Base-by-base conservation (phyloP, 768 basidiomycete genomes). In the Psilocybe sp. region DNA sequence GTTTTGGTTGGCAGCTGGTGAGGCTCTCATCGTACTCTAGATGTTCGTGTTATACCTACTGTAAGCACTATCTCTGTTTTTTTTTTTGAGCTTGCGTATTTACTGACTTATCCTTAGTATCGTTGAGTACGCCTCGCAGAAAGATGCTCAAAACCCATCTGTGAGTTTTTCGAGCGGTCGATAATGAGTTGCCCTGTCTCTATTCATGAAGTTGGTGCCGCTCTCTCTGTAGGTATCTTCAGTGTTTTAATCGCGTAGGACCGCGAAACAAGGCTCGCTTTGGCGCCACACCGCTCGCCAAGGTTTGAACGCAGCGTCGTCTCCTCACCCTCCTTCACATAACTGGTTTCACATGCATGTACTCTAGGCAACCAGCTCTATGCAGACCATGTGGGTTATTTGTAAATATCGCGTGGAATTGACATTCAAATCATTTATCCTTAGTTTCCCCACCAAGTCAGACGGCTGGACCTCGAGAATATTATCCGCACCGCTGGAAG, bases 401-500 rank as follows among this genome's bases (percentile, higher is more conserved):
- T 12, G 13, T 33, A 1, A 12, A n/a, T 13, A 14, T 3, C 35
- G 18, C n/a, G 4, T n/a, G 6, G 9, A 8, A 33, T 34, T 19
- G 16, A 15, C 32, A 4, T 37, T 50, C 18, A 14, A n/a, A 13
- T 36, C 28, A 38, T 43, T 57, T 4, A 39, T 33, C 31, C 47
- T 5, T 55, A 98, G 95, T 71, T 98, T 20, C 95, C 94, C 2
- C 92, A 91, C 64, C 92, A 95, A 71, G 94, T 92, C n/a, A 92
- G 92, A 23, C 98, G 96, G 96, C 96, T 98, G 66, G 96, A 98
- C 65, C 73, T 98, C 49, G 98, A 98, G 64, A 96, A 98, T 67
- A 74, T 98, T 23, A 97, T 98, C 85, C 85, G 96, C 49, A 83
- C 91, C 23, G 91, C 96, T 40, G 96, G 96, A 5, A 90, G 91